A percentile compares a stretch with the other conserved stretches of the same genome.
Evolutionary conservation across 139 green algal genomes (phyloP).

Genomic region (Chlorella sp.): DNA sequence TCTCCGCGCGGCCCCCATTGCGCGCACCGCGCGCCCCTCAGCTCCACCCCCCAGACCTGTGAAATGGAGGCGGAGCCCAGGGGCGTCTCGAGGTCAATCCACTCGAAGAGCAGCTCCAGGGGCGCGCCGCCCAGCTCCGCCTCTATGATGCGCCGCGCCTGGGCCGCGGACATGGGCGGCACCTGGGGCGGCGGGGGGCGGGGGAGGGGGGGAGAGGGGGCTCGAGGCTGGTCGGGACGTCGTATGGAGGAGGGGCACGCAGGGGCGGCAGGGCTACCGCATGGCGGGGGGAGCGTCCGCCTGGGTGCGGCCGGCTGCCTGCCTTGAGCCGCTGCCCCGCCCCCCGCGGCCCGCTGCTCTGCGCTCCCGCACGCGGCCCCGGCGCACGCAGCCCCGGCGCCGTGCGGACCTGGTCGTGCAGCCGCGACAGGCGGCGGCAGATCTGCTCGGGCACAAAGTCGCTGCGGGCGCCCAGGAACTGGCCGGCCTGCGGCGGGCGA

Average conservation of each 20-base stretch:
- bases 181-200: constrained; percentile 41
- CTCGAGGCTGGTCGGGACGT: background rate
- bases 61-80: constrained; percentile 90
- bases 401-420: constrained; percentile 88
- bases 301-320: no score
- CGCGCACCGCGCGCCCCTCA: background rate
- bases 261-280: background rate
- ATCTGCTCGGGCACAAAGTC: constrained; percentile 90
- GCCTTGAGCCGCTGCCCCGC: no score
- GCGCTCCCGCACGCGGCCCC: no score
- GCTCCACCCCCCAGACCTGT: constrained; percentile 60
- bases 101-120: constrained; percentile 83
- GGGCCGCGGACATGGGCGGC: constrained; percentile 61
- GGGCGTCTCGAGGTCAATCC: constrained; percentile 86
- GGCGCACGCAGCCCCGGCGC: no score
- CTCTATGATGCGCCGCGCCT: constrained; percentile 54
- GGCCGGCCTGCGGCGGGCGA: constrained; percentile 62
- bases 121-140: constrained; percentile 69
- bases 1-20: background rate
- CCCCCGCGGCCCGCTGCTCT: no score
- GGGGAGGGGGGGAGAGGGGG: background rate
- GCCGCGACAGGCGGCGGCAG: constrained; percentile 73
- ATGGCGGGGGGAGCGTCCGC: no score
- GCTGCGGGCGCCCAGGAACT: constrained; percentile 84
- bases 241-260: background rate